Conservation (phyloP, 75 land plant species). For the Azolla pinnata region DNA sequence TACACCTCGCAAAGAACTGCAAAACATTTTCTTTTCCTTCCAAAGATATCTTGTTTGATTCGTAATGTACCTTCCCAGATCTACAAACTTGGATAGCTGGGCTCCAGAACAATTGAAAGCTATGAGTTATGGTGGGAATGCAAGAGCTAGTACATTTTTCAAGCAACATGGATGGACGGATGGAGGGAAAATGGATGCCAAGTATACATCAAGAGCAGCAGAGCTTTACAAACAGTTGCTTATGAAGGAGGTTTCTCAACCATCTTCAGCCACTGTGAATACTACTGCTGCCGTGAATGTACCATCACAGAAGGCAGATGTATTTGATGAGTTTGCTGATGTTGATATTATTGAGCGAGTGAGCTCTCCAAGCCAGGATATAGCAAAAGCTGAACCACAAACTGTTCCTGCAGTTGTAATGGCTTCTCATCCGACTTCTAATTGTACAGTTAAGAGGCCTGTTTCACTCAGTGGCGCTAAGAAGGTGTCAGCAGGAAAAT, state of each 20-base stretch:
- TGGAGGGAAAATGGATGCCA: slow-evolving; percentile 93
- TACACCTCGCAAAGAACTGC: too few species aligned
- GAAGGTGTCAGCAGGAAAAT: slow-evolving; percentile 49
- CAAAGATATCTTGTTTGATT: too few species aligned
- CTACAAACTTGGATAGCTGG: slow-evolving; percentile 96
- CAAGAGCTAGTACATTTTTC: slow-evolving; percentile 83
- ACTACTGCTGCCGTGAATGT: background rate
- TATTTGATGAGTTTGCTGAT: too few species aligned
- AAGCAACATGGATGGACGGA: slow-evolving; percentile 99
- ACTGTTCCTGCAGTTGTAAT: slow-evolving; percentile 25
- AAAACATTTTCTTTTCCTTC: too few species aligned
- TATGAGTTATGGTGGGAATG: slow-evolving; percentile 92
- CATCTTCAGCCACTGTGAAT: too few species aligned
- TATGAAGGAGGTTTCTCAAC: slow-evolving; percentile 83
- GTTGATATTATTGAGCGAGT: too few species aligned
- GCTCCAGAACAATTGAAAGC: slow-evolving; percentile 80
- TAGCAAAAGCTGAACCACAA: slow-evolving; percentile 17
- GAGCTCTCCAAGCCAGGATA: too few species aligned
- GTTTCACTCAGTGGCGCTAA: slow-evolving; percentile 47
- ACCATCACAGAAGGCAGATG: background rate
- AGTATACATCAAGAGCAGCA: slow-evolving; percentile 97
- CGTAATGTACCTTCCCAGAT: too few species aligned
- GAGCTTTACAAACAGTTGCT: slow-evolving; percentile 86
- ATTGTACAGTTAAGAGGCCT: slow-evolving; percentile 56
- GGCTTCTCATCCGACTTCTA: slow-evolving; percentile 28